These are phyloP conservation scores for Lolium multiflorum DNA, from an alignment of 176 grass and related monocot genomes.

Conservation along the genomic window DNA sequence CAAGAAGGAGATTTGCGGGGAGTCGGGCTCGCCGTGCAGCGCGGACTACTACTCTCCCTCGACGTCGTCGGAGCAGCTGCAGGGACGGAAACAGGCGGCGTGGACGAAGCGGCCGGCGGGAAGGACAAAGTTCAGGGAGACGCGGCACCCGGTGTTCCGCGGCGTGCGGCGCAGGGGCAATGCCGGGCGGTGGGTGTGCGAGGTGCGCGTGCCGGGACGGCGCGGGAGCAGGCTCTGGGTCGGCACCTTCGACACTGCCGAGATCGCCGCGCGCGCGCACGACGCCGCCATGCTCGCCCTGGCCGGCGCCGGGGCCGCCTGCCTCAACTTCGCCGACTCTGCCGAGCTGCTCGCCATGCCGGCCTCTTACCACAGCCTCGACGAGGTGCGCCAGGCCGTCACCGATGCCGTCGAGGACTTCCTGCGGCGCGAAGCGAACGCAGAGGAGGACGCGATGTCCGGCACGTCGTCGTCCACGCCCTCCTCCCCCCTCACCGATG, in stretches of 20 bases:
- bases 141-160: constrained; percentile 76
- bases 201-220: constrained; percentile 49
- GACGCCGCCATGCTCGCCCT: not conserved
- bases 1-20: constrained; percentile 44
- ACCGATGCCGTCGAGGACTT: constrained; percentile 42
- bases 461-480: constrained; percentile 13
- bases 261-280: too few species aligned
- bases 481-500: not conserved
- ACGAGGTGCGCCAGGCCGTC: constrained; percentile 59
- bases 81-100: constrained; percentile 4
- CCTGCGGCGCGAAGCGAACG: not conserved
- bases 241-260: too few species aligned
- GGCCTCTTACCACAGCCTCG: constrained; percentile 31
- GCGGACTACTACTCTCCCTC: constrained; percentile 28
- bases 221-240: too few species aligned
- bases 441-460: not conserved
- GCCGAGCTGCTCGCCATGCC: too few species aligned
- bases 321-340: too few species aligned
- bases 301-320: too few species aligned
- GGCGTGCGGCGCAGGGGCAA: constrained; percentile 63
- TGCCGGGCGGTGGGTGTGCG: constrained; percentile 62
- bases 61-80: not conserved
- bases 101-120: constrained; percentile 71
- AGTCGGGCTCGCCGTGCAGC: constrained; percentile 33
- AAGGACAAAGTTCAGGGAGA: constrained; percentile 83